A percentile compares a stretch with the other conserved stretches of the same genome.
phyloP scores from a whole-genome alignment of 2,329 filamentous ascomycete species.

The Colletotrichum phormii region DNA sequence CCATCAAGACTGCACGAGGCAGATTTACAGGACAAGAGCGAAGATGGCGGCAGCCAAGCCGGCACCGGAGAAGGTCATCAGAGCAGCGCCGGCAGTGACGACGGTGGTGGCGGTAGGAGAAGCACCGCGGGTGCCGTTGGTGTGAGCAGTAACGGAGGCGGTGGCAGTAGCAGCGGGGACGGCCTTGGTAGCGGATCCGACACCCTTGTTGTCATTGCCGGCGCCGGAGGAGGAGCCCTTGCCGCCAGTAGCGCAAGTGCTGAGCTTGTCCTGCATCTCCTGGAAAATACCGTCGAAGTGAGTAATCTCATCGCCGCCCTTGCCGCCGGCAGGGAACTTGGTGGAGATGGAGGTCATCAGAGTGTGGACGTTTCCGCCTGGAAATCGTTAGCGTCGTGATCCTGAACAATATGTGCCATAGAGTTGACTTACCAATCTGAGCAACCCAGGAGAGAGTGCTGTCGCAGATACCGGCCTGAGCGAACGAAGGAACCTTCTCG shows the following conservation, averaged over 20 bases:
- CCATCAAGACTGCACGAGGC: not conserved
- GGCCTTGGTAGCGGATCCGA: constrained; percentile 13
- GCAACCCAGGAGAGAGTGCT: constrained; percentile 29
- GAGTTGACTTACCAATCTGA: constrained; percentile 17
- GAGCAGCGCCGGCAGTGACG: constrained; percentile 25
- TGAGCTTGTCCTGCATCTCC: constrained; percentile 26
- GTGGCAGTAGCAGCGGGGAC: not conserved
- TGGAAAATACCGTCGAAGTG: constrained; percentile 31
- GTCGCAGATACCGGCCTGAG: constrained; percentile 21
- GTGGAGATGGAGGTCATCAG: constrained; percentile 35
- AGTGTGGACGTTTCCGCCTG: constrained; percentile 33
- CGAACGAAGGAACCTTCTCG: constrained; percentile 12
- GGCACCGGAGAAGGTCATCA: constrained; percentile 30
- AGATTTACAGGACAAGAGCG: constrained; percentile 25
- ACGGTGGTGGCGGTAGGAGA: constrained; percentile 13
- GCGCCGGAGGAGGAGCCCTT: not conserved
- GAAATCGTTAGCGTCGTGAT: not conserved
- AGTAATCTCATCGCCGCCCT: constrained; percentile 32
- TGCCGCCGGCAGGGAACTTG: constrained; percentile 36
- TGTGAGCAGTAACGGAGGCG: not conserved
- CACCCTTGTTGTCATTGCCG: not conserved
- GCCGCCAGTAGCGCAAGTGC: constrained; percentile 11
- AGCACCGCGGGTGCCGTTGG: constrained; percentile 18
- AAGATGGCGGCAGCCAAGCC: constrained; percentile 15
- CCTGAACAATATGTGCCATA: rapidly evolving